phyloP scores from a whole-genome alignment of 2,329 filamentous ascomycete genomes.

The Paradendryphiella salina region DNA sequence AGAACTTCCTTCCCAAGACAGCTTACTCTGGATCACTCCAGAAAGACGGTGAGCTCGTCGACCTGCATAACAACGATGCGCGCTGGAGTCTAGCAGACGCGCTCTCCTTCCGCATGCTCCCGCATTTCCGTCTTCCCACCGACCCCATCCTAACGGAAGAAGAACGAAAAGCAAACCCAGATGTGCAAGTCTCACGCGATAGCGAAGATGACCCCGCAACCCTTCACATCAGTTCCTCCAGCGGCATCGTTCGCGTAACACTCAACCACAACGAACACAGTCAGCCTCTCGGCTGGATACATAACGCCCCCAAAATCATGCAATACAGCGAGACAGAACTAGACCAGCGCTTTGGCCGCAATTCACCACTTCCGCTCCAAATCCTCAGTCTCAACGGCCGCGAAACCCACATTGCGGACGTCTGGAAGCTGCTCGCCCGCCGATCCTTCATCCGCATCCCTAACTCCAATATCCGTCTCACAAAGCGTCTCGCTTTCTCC shows the following conservation, averaged over 20 bases:
- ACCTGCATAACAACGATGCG: slow-evolving; percentile 24
- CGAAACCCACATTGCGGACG: slow-evolving; percentile 34
- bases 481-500: slow-evolving; percentile 47
- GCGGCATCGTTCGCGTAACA: slow-evolving; percentile 35
- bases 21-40: slow-evolving; percentile 11
- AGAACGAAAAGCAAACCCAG: slow-evolving; percentile 14
- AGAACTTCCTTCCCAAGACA: slow-evolving; percentile 47
- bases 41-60: slow-evolving; percentile 8
- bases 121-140: slow-evolving; percentile 37
- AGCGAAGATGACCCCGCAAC: slow-evolving; percentile 21
- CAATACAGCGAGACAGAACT: slow-evolving; percentile 34
- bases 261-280: slow-evolving; percentile 30
- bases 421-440: slow-evolving; percentile 41
- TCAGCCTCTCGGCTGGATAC: slow-evolving; percentile 16
- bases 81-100: slow-evolving; percentile 43
- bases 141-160: slow-evolving; percentile 19
- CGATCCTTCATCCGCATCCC: slow-evolving; percentile 47
- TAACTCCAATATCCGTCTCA: slow-evolving; percentile 45
- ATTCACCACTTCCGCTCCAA: slow-evolving; percentile 37
- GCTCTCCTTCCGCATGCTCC: slow-evolving; percentile 27
- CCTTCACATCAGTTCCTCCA: slow-evolving; percentile 26
- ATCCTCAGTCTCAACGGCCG: slow-evolving; percentile 51
- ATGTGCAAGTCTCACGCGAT: slow-evolving; percentile 10
- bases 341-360: slow-evolving; percentile 37
- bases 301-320: slow-evolving; percentile 16